Base-by-base conservation (phyloP, 1,284 basidiomycete species). In the Psilocybe mexicana region DNA sequence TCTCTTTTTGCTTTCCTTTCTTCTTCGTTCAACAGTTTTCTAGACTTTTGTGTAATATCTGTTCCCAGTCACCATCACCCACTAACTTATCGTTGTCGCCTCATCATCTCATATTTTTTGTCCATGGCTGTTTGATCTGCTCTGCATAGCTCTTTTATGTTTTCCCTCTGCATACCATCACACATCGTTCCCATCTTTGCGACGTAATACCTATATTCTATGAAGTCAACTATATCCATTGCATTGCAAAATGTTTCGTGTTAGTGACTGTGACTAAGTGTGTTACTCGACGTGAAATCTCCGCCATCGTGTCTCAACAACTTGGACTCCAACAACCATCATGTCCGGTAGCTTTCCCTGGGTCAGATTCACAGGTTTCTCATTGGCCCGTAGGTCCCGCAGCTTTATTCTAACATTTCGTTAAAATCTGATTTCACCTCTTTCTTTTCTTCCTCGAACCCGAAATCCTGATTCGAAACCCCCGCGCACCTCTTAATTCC, bases 321-420 rank as follows among this genome's bases (percentile, higher is more conserved):
- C 30, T 47, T 30, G 45, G n/a, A 46, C 30, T 33, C 30, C 38
- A 43, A 43, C 38, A 43, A 38, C 14, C 53, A 57, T 36, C 45
- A 60, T 66, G 68, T 66, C 65, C 71, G 63, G 67, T 62, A 74
- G 69, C 57, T 84, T 84, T 68, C 83, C 83, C 44, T 84, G 83
- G 82, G 61, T 76, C 60, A 78, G 77, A 65, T 73, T 84, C 62
- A 74, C 80, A 18, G 70, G 77, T 1, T 66, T 72, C 42, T 75
- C 80, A 14, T 61, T 74, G 54, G 78, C 78, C 59, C 65, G 85
- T 86, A 69, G 70, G 85, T 81, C 36, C 33, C 51, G 11, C 30
- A 46, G 38, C 47, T 36, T 25, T 24, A 18, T 18, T 18, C 28
- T 45, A 24, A 43, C 40, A 28, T 40, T 18, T 26, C 36, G 46